Evolutionary conservation across 495 filamentous ascomycete genomes (phyloP), one percentile per base, ranked within the genome.

Genomic region (Talaromyces proteolyticus): DNA sequence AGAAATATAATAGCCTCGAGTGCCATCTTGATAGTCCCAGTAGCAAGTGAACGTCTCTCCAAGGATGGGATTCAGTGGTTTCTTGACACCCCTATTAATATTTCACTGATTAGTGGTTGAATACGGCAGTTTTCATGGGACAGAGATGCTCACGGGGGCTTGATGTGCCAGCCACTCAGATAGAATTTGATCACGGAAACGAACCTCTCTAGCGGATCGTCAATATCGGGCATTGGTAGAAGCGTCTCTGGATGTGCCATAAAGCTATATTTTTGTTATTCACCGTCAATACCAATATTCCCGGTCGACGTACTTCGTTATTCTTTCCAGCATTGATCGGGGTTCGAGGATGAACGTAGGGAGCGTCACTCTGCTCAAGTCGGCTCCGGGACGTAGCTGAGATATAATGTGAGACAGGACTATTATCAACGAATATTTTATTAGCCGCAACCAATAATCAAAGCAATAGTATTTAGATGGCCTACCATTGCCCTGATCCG

Each of bases 171-270:
- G 53, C 93, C 93, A 63, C 90, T 95, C 45, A 99, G 68, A 65
- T 99, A 99, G 65, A 99, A 97, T 62, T 94, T 96, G 54, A 96
- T 85, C 8, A 99, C 93, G 0, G 89, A 85, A 4, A 99, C 81
- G 62, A 99, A 99, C 59, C 93, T 80, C 57, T 92, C 70, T 37
- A 92, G 75, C 3, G 94, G 94, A 62, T 99, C 94, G 23, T 97
- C 88, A 52, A 95, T 86, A 25, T 79, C 73, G 16, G 90, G 73
- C 72, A 96, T 92, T 18, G 88, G 87, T 2, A 97, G 80, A 21
- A 99, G 82, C 54, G 87, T 93, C 67, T 99, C 93, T 41, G 93
- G 94, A 66, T 97, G 94, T 57, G 93, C 92, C 93, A 99, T 99
- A 76, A 99, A 99, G 73, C 92, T 96, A n/a, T n/a, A n/a, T n/a